phyloP scores from a whole-genome alignment of 257 asterid genomes.

The Solanum boliviense region DNA sequence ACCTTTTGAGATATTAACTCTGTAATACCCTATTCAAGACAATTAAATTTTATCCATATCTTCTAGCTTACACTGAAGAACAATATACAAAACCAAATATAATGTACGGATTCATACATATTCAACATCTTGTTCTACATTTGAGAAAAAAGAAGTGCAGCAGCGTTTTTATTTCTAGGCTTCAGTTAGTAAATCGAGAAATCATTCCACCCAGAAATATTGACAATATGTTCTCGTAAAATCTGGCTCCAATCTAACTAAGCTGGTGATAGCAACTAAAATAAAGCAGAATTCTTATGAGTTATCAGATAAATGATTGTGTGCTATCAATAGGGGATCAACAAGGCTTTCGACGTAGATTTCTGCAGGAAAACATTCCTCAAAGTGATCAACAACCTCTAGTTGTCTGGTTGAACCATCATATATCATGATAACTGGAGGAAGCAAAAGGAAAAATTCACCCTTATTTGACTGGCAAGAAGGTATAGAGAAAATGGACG shows the following conservation, averaged over 20 bases:
- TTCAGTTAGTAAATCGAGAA: neutral
- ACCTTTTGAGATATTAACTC: too few relatives aligned
- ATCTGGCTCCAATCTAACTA: neutral
- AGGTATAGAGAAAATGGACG: neutral
- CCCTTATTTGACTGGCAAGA: neutral
- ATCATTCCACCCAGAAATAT: neutral
- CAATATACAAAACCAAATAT: neutral
- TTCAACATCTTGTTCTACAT: neutral
- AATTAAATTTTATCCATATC: too few relatives aligned
- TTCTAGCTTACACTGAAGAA: too few relatives aligned
- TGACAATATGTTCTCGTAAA: neutral
- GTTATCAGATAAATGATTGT: neutral
- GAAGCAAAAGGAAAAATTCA: neutral
- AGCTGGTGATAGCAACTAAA: neutral
- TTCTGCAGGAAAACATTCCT: neutral
- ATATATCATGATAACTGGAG: neutral
- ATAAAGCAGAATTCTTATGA: neutral
- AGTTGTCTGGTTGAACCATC: neutral
- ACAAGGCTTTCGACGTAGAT: neutral
- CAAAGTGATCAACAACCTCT: neutral
- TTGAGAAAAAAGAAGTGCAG: neutral
- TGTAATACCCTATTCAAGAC: too few relatives aligned
- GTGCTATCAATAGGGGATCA: neutral
- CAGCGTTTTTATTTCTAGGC: neutral
- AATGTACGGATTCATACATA: neutral